Evolutionary conservation across 305 asterid species (phyloP), one percentile per base, ranked within the genome.

Genomic region (Rubia peregrina): DNA sequence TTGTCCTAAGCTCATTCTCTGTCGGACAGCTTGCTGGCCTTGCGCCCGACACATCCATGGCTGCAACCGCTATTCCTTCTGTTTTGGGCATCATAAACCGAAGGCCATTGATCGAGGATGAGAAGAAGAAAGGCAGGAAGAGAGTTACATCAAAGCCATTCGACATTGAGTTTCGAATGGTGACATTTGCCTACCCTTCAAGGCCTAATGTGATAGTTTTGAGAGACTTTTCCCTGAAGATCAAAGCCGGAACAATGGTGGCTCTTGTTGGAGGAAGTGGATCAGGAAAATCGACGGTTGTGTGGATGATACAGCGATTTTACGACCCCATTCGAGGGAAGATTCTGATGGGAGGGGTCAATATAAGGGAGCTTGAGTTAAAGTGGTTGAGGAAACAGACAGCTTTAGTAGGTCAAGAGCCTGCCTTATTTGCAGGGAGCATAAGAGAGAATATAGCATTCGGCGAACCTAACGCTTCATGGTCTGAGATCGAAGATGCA

Each of bases 1-100:
- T 90, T 21, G 97, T 90, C 9, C 83, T 90, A 13, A 87, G 97
- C 78, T 91, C 97, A 38, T 91, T 91, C 74, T 89, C 96, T 14
- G 97, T 91, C 3, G 97, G 97, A 48, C 97, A 91, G 69, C 90
- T 89, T 9, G 97, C 97, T 7, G 97, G 97, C n/a, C 90, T 91
- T 2, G 92, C 97, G 0, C 95, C 97, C 4, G 93, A 91, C 73
- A 88, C 97, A 40, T 85, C 95, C 49, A 75, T 74, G 80, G 95
- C 96, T 10, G 75, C 87, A 61, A 80, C 81, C 1, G 85, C 93
- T 51, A 84, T 89, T 61, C 95, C 96, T 7, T 76, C 87, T 12
- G 82, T 89, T 61, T 68, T 89, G 13, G 78, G 81, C 3, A 76
- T 83, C 64, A 67, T 90, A 61, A 81, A 79, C 59, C 88, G 97